These are phyloP conservation scores for Pseudotulostoma volvatum DNA, from an alignment of 495 filamentous ascomycete genomes.

Conservation along the genomic window DNA sequence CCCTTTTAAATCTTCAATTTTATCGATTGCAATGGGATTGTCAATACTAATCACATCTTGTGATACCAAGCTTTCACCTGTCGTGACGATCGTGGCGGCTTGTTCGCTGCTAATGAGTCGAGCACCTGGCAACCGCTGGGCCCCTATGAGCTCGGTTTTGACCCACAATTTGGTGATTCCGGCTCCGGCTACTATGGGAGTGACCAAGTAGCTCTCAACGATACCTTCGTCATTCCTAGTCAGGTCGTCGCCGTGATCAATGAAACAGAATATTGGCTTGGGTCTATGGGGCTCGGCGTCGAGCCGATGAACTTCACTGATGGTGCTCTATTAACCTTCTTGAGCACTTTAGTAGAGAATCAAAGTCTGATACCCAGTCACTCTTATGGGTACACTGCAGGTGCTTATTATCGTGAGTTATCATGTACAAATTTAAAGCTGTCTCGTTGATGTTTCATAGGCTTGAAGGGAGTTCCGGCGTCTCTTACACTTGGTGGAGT, in stretches of 20 bases:
- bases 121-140: slow-evolving; percentile 39
- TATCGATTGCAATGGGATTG: too few relatives aligned
- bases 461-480: slow-evolving; percentile 31
- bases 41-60: neutral
- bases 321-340: slow-evolving; percentile 5
- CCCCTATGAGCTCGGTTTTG: slow-evolving; percentile 36
- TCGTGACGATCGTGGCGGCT: slow-evolving; percentile 29
- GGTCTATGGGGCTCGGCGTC: slow-evolving; percentile 38
- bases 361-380: slow-evolving; percentile 39
- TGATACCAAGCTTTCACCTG: slow-evolving; percentile 9
- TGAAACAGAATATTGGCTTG: slow-evolving; percentile 37
- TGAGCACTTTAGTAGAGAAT: slow-evolving; percentile 18
- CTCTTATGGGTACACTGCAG: slow-evolving; percentile 52
- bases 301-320: slow-evolving; percentile 7
- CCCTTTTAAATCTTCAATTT: slow-evolving; percentile 1
- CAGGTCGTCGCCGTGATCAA: slow-evolving; percentile 37
- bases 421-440: slow-evolving; percentile 4
- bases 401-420: slow-evolving; percentile 41
- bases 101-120: slow-evolving; percentile 35
- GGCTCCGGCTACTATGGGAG: slow-evolving; percentile 43
- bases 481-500: slow-evolving; percentile 49
- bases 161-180: slow-evolving; percentile 29
- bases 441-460: slow-evolving; percentile 3
- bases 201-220: slow-evolving; percentile 33
- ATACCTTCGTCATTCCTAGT: slow-evolving; percentile 28